Evolutionary conservation across 805 yeast species (phyloP), one percentile per base, ranked within the genome.

Genomic region (Lachancea fermentati): DNA sequence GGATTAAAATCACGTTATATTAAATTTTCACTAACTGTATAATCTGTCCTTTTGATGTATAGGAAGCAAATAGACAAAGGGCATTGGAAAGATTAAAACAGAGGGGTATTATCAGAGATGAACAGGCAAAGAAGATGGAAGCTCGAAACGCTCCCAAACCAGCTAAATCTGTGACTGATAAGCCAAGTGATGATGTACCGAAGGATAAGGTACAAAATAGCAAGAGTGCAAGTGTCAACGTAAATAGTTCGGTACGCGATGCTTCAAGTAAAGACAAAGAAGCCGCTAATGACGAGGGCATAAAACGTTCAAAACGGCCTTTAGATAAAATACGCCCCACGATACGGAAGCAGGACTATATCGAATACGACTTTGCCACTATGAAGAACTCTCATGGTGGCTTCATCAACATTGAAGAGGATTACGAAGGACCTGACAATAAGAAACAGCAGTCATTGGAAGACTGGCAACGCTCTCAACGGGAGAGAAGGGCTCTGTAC

Each of bases 311-410:
- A 18, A 55, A 51, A 25, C 41, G 54, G 32, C 58, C 58, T 8
- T 43, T 50, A 16, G 60, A 50, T 28, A 50, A 59, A 40, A 61
- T 65, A 22, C 49, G 64, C 15, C 80, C 79, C 1, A 66, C 73
- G 14, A 74, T 83, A 19, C 68, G 72, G 43, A 76, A 72, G 37
- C 68, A 72, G 25, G 88, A 83, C 50, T 85, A 83, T 55, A 84
- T 85, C 22, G 93, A 85, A 45, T 85, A 79, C 60, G 97, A 93
- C 62, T 76, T 93, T 50, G 76, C 97, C 2, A 83, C 87, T n/a
- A 84, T 94, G 87, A 76, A 77, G 47, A 96, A 93, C 52, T 68
- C 83, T 1, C 73, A 75, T 53, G 97, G 97, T 51, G 99, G 99
- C 16, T 89, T 80, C 57, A 68, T 89, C 19, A 58, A 58, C 36